phyloP scores from a whole-genome alignment of 768 basidiomycete genomes.

The Hericium erinaceus region DNA sequence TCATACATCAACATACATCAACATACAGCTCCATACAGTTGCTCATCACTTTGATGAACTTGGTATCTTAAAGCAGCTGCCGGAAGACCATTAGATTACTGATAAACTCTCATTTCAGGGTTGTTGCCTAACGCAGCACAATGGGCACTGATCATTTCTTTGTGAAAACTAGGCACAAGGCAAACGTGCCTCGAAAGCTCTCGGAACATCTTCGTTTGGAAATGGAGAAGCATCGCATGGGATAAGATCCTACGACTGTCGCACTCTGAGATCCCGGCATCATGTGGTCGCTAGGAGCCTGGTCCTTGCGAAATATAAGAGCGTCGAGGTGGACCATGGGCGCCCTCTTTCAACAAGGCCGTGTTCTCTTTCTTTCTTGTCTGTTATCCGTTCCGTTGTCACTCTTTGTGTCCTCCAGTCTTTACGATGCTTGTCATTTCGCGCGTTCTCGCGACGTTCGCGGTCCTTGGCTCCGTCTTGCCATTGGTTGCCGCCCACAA shows the following conservation, averaged over 20 bases:
- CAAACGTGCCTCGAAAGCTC: too few species aligned
- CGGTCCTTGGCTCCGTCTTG: constrained; percentile 27
- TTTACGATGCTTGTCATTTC: constrained; percentile 28
- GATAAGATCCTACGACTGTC: neutral
- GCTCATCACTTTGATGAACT: too few species aligned
- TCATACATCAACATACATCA: too few species aligned
- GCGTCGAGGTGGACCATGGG: neutral
- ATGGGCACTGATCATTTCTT: too few species aligned
- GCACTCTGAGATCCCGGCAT: neutral
- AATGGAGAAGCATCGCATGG: neutral
- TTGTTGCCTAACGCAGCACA: too few species aligned
- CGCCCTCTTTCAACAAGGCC: neutral
- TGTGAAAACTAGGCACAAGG: too few species aligned
- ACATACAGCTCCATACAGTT: too few species aligned
- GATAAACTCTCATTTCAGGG: too few species aligned
- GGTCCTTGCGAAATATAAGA: neutral
- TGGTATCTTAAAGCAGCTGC: too few species aligned
- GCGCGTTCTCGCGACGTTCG: constrained; percentile 22
- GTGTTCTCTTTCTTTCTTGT: constrained; percentile 16
- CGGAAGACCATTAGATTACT: too few species aligned
- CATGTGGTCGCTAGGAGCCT: neutral
- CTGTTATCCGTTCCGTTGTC: constrained; percentile 18
- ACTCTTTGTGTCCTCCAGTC: constrained; percentile 22
- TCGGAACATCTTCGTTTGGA: too few species aligned
- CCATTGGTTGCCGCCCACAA: constrained; percentile 20